These are phyloP conservation scores for Grifola frondosa DNA, from an alignment of 1,284 basidiomycete species.

Conservation along the genomic window DNA sequence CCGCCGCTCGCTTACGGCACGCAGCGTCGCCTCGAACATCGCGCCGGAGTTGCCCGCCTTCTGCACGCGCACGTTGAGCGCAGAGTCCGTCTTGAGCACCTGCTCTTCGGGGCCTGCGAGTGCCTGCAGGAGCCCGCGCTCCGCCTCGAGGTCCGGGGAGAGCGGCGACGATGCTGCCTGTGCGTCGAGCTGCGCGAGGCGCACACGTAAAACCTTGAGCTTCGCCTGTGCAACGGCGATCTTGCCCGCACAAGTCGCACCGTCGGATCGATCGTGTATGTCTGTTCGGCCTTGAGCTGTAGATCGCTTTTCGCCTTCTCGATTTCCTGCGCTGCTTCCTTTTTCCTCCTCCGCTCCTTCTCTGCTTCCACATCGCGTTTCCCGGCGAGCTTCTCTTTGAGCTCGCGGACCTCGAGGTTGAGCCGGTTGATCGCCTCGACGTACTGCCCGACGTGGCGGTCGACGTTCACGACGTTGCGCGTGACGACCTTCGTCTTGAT, in stretches of 20 bases:
- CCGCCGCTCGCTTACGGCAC: constrained; percentile 75
- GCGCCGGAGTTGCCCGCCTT: constrained; percentile 74
- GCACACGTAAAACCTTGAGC: constrained; percentile 60
- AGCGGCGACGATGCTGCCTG: constrained; percentile 39
- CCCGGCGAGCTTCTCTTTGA: constrained; percentile 82
- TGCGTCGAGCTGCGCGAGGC: constrained; percentile 66
- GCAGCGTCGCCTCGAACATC: constrained; percentile 83
- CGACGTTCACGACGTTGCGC: constrained; percentile 90
- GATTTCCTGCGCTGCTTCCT: constrained; percentile 67
- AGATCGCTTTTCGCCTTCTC: constrained; percentile 71
- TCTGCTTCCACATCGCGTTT: constrained; percentile 64
- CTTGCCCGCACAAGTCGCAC: constrained; percentile 74
- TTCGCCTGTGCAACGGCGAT: constrained; percentile 76
- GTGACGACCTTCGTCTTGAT: constrained; percentile 95
- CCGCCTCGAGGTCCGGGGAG: constrained; percentile 67
- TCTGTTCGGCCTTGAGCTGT: constrained; percentile 66
- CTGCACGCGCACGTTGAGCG: constrained; percentile 59
- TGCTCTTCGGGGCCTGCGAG: constrained; percentile 75
- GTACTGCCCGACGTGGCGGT: constrained; percentile 91
- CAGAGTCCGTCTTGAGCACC: constrained; percentile 58
- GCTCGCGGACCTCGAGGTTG: constrained; percentile 79
- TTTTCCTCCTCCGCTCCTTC: constrained; percentile 59
- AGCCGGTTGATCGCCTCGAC: constrained; percentile 91
- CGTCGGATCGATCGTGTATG: constrained; percentile 73
- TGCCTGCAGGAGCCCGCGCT: constrained; percentile 68